Evolutionary conservation across 345 rosid species (phyloP).

Genomic region (Atalantia buxifolia): DNA sequence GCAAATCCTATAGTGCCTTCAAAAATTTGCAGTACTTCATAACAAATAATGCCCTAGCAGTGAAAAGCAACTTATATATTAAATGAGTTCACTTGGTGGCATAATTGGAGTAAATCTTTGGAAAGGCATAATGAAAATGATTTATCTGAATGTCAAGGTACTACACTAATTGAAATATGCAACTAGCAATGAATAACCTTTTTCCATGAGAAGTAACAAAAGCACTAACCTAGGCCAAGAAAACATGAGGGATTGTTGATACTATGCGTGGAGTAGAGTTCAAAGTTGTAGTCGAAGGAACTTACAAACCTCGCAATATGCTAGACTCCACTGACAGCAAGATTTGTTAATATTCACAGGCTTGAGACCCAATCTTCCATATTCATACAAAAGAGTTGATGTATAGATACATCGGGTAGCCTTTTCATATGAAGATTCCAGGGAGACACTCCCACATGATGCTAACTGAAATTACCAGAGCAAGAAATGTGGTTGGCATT

Average conservation of each 20-base stretch:
- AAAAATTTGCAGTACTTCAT: background rate
- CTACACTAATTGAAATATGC: background rate
- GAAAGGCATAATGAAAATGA: background rate
- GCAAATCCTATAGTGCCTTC: background rate
- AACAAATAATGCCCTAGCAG: background rate
- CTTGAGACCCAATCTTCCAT: constrained; percentile 31
- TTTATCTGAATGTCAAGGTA: background rate
- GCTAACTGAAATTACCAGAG: constrained; percentile 30
- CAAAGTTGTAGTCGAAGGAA: background rate
- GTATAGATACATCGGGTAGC: constrained; percentile 44
- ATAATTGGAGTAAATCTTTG: background rate
- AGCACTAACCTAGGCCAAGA: background rate
- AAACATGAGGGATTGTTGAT: background rate
- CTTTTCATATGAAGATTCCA: constrained; percentile 56
- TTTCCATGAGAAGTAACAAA: too few relatives aligned
- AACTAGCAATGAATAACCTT: background rate
- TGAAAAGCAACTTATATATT: background rate
- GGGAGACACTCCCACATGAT: constrained; percentile 44
- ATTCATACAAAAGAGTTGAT: constrained; percentile 50
- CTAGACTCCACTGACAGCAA: constrained; percentile 44
- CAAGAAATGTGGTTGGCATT: background rate
- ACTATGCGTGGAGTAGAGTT: background rate
- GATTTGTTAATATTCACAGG: constrained; percentile 19
- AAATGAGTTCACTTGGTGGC: background rate
- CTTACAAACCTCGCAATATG: constrained; percentile 43